A percentile compares a stretch with the other conserved stretches of the same genome.
These are phyloP conservation scores for Podospora conica DNA, from an alignment of 495 filamentous ascomycete species.

Conservation along the genomic window DNA sequence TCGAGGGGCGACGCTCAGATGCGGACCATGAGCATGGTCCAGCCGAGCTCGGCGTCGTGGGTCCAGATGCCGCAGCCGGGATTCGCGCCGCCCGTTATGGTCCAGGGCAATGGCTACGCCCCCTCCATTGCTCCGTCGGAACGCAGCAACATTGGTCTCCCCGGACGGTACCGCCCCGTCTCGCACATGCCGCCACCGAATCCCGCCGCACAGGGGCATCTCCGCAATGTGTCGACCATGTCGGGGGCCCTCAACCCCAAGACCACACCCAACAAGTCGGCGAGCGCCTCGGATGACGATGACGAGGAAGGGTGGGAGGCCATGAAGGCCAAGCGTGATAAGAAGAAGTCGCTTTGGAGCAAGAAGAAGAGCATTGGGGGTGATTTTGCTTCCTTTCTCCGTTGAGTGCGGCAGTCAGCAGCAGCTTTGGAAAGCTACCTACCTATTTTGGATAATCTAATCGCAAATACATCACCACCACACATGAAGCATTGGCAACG, in stretches of 20 bases:
- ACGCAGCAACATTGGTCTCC: conserved; percentile 84
- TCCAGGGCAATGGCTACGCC: conserved; percentile 44
- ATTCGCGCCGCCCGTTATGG: conserved; percentile 44
- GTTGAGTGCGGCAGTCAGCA: conserved; percentile 17
- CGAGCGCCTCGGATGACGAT: conserved; percentile 56
- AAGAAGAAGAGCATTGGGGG: conserved; percentile 50
- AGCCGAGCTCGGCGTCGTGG: conserved; percentile 55
- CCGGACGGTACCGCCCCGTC: conserved; percentile 89
- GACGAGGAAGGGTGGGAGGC: conserved; percentile 78
- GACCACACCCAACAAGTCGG: conserved; percentile 24
- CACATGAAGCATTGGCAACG: background rate
- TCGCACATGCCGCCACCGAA: conserved; percentile 46
- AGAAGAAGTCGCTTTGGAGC: conserved; percentile 70
- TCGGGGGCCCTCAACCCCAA: conserved; percentile 40
- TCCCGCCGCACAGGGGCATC: conserved; percentile 20
- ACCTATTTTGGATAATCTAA: background rate
- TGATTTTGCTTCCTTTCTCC: conserved; percentile 38
- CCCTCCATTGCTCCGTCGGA: conserved; percentile 84
- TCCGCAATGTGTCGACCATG: conserved; percentile 45
- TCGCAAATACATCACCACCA: background rate
- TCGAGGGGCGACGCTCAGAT: conserved; percentile 33
- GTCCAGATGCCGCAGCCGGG: conserved; percentile 33
- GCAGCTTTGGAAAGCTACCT: background rate
- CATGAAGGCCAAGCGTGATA: conserved; percentile 77
- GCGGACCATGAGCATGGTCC: conserved; percentile 77